Percentiles rank a stretch among this genome's conserved stretches.
Conservation (phyloP, 371 early-diverging fungal genomes). For the Capillidium rhysosporum region DNA sequence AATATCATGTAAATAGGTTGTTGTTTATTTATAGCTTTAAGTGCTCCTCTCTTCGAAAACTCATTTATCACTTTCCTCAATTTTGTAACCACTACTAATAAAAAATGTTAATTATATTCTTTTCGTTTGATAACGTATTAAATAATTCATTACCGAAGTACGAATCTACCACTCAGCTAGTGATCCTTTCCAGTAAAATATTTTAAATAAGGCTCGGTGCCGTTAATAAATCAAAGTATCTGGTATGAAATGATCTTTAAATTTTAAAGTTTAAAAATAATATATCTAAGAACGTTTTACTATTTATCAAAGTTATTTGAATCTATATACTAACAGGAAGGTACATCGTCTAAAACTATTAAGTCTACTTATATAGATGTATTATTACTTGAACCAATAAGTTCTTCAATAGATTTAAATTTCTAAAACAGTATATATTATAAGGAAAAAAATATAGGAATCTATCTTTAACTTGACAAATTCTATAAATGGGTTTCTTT, state of each 20-base stretch:
- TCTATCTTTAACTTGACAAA: background rate
- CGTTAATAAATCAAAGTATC: conserved; percentile 66
- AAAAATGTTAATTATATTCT: too few relatives aligned
- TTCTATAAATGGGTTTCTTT: background rate
- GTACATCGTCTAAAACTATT: conserved; percentile 52
- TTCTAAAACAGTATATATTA: background rate
- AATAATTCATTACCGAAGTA: conserved; percentile 37
- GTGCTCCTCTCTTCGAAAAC: too few relatives aligned
- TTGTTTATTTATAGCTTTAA: too few relatives aligned
- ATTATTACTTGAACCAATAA: background rate
- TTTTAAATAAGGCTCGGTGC: conserved; percentile 55
- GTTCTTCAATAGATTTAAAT: background rate
- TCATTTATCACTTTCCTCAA: too few relatives aligned
- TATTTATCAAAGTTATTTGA: conserved; percentile 22
- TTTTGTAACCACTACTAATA: too few relatives aligned
- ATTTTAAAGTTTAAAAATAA: background rate
- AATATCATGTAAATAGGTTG: too few relatives aligned
- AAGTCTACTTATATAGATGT: background rate
- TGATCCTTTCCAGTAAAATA: conserved; percentile 52
- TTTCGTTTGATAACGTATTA: background rate
- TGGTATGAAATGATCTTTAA: conserved; percentile 32
- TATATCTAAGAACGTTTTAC: conserved; percentile 14
- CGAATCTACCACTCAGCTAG: conserved; percentile 76
- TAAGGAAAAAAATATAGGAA: background rate
- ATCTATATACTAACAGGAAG: conserved; percentile 88